Percentiles rank a stretch among this genome's conserved stretches.
phyloP scores from a whole-genome alignment of 2,329 filamentous ascomycete species.

The Cladophialophora immunda region DNA sequence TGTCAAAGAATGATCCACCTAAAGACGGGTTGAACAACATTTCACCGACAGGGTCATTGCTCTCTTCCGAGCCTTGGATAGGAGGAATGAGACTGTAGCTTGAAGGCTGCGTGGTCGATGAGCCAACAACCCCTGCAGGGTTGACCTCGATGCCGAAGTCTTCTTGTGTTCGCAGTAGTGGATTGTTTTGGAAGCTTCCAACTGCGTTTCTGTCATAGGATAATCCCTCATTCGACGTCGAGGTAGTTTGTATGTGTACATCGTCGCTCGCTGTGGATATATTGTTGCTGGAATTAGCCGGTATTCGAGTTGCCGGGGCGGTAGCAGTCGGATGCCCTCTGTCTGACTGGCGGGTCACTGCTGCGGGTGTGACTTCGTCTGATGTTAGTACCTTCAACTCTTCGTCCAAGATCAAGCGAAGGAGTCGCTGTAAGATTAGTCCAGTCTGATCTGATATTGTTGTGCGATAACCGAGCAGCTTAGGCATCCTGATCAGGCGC shows the following conservation, averaged over 20 bases:
- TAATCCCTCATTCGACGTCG: neutral
- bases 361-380: slow-evolving; percentile 4
- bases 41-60: neutral
- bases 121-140: neutral
- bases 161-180: neutral
- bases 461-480: slow-evolving; percentile 12
- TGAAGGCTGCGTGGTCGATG: neutral
- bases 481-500: slow-evolving; percentile 21
- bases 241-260: neutral
- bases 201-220: no score
- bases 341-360: neutral
- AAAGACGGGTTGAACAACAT: neutral
- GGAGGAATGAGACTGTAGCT: no score
- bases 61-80: neutral
- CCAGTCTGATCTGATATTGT: slow-evolving; percentile 24
- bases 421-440: slow-evolving; percentile 21
- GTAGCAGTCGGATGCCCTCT: neutral
- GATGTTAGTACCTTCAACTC: slow-evolving; percentile 26
- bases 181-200: neutral
- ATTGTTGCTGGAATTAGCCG: neutral
- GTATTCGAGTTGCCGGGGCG: neutral
- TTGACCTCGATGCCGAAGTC: neutral
- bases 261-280: neutral
- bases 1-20: neutral
- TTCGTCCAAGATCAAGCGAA: slow-evolving; percentile 24